These are phyloP conservation scores for Syzygium aromaticum DNA, from an alignment of 345 rosid species.

Conservation along the genomic window DNA sequence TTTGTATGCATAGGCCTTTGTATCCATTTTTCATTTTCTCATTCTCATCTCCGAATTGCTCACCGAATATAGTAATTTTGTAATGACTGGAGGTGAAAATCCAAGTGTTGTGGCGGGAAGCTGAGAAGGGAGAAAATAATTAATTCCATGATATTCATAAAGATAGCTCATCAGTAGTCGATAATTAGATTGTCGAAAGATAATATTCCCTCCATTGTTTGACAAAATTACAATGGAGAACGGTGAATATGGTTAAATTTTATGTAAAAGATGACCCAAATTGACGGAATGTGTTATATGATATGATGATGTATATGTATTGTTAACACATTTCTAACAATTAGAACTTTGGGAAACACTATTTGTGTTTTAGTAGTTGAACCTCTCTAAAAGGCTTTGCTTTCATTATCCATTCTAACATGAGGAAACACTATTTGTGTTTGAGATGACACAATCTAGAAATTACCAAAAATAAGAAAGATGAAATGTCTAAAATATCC, in stretches of 20 bases:
- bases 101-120: background rate
- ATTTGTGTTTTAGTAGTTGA: background rate
- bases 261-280: no score
- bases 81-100: background rate
- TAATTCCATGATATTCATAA: background rate
- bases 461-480: background rate
- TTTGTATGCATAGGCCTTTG: background rate
- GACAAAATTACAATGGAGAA: no score
- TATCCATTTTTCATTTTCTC: background rate
- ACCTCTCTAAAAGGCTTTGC: background rate
- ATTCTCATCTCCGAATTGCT: background rate
- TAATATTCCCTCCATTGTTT: no score
- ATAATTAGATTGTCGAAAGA: no score
- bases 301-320: no score
- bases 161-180: no score
- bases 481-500: background rate
- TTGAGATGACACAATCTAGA: background rate
- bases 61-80: no score
- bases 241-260: no score
- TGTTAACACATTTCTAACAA: no score
- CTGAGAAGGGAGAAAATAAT: background rate
- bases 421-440: background rate
- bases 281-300: no score
- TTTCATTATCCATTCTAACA: background rate
- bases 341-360: no score